Evolutionary conservation across 2,329 filamentous ascomycete species (phyloP).

Genomic region (Cordyceps cateniannulata): DNA sequence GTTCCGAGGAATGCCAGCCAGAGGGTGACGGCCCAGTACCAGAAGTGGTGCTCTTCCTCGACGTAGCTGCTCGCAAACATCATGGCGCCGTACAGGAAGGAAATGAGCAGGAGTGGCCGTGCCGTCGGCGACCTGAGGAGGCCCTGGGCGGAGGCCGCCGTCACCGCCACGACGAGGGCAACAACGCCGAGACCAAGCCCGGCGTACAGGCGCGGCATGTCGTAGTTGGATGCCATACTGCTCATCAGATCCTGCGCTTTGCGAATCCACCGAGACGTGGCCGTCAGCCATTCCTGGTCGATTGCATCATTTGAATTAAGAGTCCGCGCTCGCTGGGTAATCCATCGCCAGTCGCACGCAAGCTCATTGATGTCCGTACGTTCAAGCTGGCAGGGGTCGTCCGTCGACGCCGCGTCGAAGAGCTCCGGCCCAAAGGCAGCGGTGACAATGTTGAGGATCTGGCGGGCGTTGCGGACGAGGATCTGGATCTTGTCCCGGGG

Average conservation of each 20-base stretch:
- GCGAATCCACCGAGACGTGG: constrained; percentile 56
- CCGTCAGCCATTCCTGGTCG: constrained; percentile 34
- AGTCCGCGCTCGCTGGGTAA: constrained; percentile 21
- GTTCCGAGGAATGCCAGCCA: constrained; percentile 56
- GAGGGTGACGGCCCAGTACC: constrained; percentile 81
- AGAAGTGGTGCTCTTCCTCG: constrained; percentile 97
- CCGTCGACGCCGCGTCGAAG: constrained; percentile 28
- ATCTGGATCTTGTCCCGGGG: constrained; percentile 55
- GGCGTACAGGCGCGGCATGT: constrained; percentile 55
- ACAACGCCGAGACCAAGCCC: constrained; percentile 35
- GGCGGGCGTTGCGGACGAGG: constrained; percentile 69
- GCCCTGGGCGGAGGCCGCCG: neutral
- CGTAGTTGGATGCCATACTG: constrained; percentile 87
- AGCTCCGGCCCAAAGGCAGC: constrained; percentile 58
- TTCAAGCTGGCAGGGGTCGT: constrained; percentile 31
- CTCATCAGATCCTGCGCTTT: constrained; percentile 76
- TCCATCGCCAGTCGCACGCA: constrained; percentile 59
- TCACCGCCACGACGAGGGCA: constrained; percentile 30
- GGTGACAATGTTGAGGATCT: constrained; percentile 70
- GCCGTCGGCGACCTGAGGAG: neutral
- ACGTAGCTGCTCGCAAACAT: constrained; percentile 99
- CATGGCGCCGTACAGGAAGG: constrained; percentile 66
- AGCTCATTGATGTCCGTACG: constrained; percentile 46
- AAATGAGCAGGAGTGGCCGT: constrained; percentile 42
- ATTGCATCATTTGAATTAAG: constrained; percentile 21